A percentile compares a stretch with the other conserved stretches of the same genome.
Evolutionary conservation across 176 grass and related monocot genomes (phyloP).

Genomic region (Thalia dealbata): DNA sequence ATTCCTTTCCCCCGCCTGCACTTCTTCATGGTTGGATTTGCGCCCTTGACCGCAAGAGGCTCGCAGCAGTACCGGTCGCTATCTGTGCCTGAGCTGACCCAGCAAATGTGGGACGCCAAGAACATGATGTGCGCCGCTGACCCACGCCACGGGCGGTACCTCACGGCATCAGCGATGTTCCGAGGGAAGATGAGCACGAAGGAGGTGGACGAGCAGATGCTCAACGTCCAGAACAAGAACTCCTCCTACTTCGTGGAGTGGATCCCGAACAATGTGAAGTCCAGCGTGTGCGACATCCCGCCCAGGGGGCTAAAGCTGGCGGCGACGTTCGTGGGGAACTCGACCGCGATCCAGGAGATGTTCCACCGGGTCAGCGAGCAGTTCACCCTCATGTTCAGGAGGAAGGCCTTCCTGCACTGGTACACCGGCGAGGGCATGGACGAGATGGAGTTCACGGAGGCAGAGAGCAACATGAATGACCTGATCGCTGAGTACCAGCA

Average conservation of each 20-base stretch:
- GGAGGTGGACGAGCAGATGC: slow-evolving; percentile 13
- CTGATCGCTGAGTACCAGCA: slow-evolving; percentile 1
- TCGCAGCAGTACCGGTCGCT: slow-evolving; percentile 11
- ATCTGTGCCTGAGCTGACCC: slow-evolving; percentile 13
- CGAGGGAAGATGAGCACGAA: slow-evolving; percentile 19
- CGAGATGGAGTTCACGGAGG: slow-evolving; percentile 9
- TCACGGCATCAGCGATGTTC: slow-evolving; percentile 16
- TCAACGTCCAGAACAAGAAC: slow-evolving; percentile 18
- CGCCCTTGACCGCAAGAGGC: slow-evolving; percentile 4
- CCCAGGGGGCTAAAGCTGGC: slow-evolving; percentile 1
- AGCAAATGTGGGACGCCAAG: slow-evolving; percentile 22
- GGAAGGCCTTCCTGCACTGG: slow-evolving; percentile 11
- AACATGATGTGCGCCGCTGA: slow-evolving; percentile 23
- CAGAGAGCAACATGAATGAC: slow-evolving; percentile 6
- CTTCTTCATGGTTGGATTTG: slow-evolving; percentile 13
- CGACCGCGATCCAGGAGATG: slow-evolving; percentile 7
- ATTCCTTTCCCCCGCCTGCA: slow-evolving; percentile 7
- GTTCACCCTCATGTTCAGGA: slow-evolving; percentile 5
- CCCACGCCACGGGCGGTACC: slow-evolving; percentile 13
- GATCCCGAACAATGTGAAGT: slow-evolving; percentile 18
- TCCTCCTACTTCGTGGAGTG: slow-evolving; percentile 19
- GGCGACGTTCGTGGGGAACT: not conserved
- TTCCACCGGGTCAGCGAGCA: slow-evolving; percentile 3
- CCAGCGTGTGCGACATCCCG: slow-evolving; percentile 9
- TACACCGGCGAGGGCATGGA: slow-evolving; percentile 3